These are phyloP conservation scores for Blastobotrys niveus DNA, from an alignment of 1,139 yeast genomes.

Conservation along the genomic window DNA sequence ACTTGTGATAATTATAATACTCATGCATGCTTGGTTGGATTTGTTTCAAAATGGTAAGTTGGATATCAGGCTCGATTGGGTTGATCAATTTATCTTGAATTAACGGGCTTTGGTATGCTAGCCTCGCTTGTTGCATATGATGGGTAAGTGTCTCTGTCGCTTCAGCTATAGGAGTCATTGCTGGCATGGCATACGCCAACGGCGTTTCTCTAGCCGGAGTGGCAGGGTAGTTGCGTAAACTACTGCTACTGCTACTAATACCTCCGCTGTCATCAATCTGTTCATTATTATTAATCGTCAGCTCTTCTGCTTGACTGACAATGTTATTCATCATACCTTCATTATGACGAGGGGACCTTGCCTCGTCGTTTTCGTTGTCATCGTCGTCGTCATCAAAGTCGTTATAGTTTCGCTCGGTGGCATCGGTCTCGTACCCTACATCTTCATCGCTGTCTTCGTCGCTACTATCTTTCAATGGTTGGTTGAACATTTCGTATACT, in stretches of 20 bases:
- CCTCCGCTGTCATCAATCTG: constrained; percentile 10
- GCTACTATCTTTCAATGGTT: constrained; percentile 40
- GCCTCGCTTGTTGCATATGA: constrained; percentile 6
- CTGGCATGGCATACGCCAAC: constrained; percentile 15
- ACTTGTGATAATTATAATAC: constrained; percentile 32
- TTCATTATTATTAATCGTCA: constrained; percentile 20
- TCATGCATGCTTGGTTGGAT: constrained; percentile 27
- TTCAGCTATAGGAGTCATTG: constrained; percentile 35
- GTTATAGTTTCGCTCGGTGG: constrained; percentile 8
- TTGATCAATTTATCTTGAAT: constrained; percentile 21
- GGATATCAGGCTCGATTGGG: constrained; percentile 33
- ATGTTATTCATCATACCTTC: constrained; percentile 17
- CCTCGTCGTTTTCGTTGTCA: constrained; percentile 4
- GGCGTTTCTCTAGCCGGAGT: constrained; percentile 11
- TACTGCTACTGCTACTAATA: constrained; percentile 4
- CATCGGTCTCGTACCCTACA: constrained; percentile 13
- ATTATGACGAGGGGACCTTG: constrained; percentile 16
- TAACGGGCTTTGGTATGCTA: constrained; percentile 9
- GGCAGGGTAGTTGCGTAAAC: constrained; percentile 4
- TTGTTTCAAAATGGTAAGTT: constrained; percentile 24
- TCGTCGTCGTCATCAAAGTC: too few relatives aligned
- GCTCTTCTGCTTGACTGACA: constrained; percentile 15
- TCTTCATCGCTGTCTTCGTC: constrained; percentile 15
- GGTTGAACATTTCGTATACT: constrained; percentile 70
- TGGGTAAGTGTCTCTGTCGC: constrained; percentile 26